Conservation (phyloP, 2,329 filamentous ascomycete genomes). For the Didymella lethalis region DNA sequence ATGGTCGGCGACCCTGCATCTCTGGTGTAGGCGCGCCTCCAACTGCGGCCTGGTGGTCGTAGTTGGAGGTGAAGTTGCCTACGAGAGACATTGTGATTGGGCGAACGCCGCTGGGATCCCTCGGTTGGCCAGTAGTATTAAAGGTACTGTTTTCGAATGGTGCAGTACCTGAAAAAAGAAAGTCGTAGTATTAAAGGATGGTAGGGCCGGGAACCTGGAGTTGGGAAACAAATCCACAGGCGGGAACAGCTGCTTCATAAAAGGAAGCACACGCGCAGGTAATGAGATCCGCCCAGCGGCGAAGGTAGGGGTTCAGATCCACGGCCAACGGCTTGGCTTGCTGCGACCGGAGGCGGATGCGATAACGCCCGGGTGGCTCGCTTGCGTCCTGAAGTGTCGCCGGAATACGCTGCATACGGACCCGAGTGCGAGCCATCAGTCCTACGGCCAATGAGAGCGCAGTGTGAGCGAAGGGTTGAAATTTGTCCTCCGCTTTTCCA, state of each 20-base stretch:
- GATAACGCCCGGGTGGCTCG: conserved; percentile 30
- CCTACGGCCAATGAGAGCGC: conserved; percentile 15
- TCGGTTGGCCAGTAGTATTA: conserved; percentile 15
- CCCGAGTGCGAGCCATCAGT: conserved; percentile 17
- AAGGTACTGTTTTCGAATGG: not conserved
- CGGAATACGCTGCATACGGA: conserved; percentile 29
- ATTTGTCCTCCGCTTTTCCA: conserved; percentile 13
- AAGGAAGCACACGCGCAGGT: conserved; percentile 30
- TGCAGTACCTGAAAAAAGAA: conserved; percentile 9
- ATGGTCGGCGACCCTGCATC: conserved; percentile 37
- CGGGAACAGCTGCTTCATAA: conserved; percentile 25
- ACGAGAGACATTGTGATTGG: conserved; percentile 52
- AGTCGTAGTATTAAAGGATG: conserved; percentile 27
- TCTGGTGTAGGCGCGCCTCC: conserved; percentile 47
- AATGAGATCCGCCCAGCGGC: conserved; percentile 25
- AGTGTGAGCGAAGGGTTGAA: conserved; percentile 4
- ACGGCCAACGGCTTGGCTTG: conserved; percentile 32
- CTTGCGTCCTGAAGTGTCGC: conserved; percentile 13
- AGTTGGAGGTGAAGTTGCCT: conserved; percentile 55
- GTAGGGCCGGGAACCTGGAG: conserved; percentile 19
- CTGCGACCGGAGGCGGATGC: conserved; percentile 35
- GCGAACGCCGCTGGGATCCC: conserved; percentile 18
- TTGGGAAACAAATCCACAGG: conserved; percentile 8
- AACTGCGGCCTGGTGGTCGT: conserved; percentile 50
- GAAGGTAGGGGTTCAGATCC: conserved; percentile 28